Base-by-base conservation (phyloP, 1,284 basidiomycete species). In the Coniferiporia sulphurascens region DNA sequence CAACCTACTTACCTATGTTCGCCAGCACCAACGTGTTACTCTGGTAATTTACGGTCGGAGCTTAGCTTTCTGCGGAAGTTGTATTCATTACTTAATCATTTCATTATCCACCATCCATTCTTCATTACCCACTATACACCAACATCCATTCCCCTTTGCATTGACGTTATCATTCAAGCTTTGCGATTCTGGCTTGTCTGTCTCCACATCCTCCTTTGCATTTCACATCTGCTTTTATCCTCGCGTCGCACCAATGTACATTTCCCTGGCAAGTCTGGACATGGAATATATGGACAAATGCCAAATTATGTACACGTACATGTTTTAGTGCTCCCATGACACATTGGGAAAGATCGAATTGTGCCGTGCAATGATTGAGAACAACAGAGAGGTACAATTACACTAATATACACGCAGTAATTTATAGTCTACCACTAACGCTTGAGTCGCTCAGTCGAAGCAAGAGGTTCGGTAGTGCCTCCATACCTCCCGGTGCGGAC, bases 401-500 rank as follows among this genome's bases (percentile, higher is more conserved):
- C 5, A 27, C 27, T 27, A 27, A 27, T 27, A 27, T 27, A 27
- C 27, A 27, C 27, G 27, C 27, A 5, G 27, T 43, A 7, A 7
- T 19, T 48, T 22, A 56, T 27, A 48, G 36, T 27, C 48, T 56
- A 36, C 10, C 34, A 41, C 27, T 46, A 19, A 46, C 51, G 17
- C 58, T 56, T 15, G 50, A 49, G 52, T 65, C 65, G 0, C 36
- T 48, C 17, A 69, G 50, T 54, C 60, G 66, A 15, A 65, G 48
- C 15, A 68, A 63, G 19, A 69, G 60, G 46, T 67, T 58, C 35
- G 61, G 56, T 38, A 74, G 43, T 52, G 71, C 71, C 6, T 70
- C 70, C 3, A 67, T 66, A 4, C 70, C 70, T 3, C 71, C 69
- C 4, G 69, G 65, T 3, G 68, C 62, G 34, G 64, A 52, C 1